A percentile compares a stretch with the other conserved stretches of the same genome.
These are phyloP conservation scores for Fraxinus xanthoxyloides DNA, from an alignment of 305 asterid species.

Conservation along the genomic window DNA sequence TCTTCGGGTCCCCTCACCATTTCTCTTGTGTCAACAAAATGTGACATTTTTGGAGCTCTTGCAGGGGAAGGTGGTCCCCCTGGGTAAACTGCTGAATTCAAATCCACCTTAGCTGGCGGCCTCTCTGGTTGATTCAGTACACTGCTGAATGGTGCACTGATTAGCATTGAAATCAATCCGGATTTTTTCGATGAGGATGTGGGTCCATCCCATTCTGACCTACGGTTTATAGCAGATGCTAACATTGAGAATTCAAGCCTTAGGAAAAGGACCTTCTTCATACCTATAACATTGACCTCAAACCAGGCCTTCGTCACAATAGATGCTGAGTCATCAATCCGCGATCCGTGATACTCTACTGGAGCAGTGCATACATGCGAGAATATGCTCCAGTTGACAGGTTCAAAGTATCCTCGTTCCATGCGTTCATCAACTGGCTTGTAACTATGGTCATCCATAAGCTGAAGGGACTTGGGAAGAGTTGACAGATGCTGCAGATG, in stretches of 20 bases:
- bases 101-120: constrained; percentile 51
- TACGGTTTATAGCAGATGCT: constrained; percentile 60
- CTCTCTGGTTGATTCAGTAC: constrained; percentile 47
- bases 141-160: constrained; percentile 65
- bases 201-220: constrained; percentile 94
- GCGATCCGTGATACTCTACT: constrained; percentile 65
- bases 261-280: constrained; percentile 83
- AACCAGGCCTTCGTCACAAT: constrained; percentile 85
- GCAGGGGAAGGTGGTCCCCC: constrained; percentile 84
- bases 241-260: constrained; percentile 88
- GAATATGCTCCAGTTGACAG: constrained; percentile 93
- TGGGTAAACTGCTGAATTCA: constrained; percentile 87
- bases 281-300: constrained; percentile 73
- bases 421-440: constrained; percentile 62
- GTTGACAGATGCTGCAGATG: constrained; percentile 81
- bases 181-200: constrained; percentile 58
- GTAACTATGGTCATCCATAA: constrained; percentile 53
- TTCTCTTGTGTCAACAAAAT: constrained; percentile 74
- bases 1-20: constrained; percentile 90
- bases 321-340: constrained; percentile 73
- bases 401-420: constrained; percentile 65
- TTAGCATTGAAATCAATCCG: constrained; percentile 72
- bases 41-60: constrained; percentile 72
- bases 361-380: constrained; percentile 95
- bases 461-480: constrained; percentile 57